Percentiles rank a stretch among this genome's conserved stretches.
Evolutionary conservation across 306 rosid genomes (phyloP).

Genomic region (Cicer arietinum): DNA sequence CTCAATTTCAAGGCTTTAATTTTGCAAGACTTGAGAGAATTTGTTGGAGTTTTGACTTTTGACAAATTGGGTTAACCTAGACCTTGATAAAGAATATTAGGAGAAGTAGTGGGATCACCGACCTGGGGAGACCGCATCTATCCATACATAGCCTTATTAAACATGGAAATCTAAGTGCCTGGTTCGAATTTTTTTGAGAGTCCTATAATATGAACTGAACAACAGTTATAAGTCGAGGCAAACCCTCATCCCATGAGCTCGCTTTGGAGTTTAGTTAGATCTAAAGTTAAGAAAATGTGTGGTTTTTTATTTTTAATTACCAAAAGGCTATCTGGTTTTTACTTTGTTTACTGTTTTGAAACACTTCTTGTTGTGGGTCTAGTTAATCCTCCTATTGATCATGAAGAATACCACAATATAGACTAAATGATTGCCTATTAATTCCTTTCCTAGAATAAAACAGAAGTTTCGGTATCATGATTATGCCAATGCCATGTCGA

Average conservation of each 20-base stretch:
- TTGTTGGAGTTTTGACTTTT: constrained; percentile 5
- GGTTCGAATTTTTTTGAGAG: not conserved
- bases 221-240: not conserved
- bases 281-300: constrained; percentile 2
- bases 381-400: not conserved
- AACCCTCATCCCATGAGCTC: constrained; percentile 4
- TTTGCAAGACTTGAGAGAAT: not conserved
- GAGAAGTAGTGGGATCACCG: not conserved
- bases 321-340: not conserved
- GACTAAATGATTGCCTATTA: not conserved
- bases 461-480: not conserved
- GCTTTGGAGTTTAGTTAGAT: not conserved
- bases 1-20: constrained; percentile 6
- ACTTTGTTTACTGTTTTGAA: constrained; percentile 9
- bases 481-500: not conserved
- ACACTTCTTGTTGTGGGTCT: not conserved
- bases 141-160: not conserved
- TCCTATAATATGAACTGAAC: not conserved
- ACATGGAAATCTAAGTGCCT: not conserved
- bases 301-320: not conserved
- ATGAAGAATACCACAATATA: not conserved
- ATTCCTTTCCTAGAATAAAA: not conserved
- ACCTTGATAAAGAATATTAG: not conserved
- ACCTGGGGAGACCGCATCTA: not conserved
- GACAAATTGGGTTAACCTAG: constrained; percentile 9